Conservation (phyloP, 345 rosid genomes). For the Kernera saxatilis region DNA sequence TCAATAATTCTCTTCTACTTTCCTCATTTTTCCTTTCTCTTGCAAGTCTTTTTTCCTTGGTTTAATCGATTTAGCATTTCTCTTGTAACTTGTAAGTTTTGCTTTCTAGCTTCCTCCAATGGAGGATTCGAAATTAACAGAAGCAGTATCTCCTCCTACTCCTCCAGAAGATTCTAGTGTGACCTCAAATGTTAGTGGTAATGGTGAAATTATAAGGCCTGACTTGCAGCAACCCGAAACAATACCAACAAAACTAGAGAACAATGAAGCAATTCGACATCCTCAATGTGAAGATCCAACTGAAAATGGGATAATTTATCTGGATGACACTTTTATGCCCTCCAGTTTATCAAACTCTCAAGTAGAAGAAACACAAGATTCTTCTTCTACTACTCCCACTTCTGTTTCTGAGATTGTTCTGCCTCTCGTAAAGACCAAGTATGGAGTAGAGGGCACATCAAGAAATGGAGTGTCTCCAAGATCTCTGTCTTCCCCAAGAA, state of each 20-base stretch:
- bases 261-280: conserved; percentile 8
- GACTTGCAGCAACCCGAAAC: conserved; percentile 22
- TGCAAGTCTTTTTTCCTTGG: neutral
- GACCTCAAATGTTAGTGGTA: conserved; percentile 10
- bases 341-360: conserved; percentile 12
- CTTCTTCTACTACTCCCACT: neutral
- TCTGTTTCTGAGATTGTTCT: conserved; percentile 25
- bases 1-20: neutral
- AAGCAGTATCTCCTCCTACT: conserved; percentile 24
- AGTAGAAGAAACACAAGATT: conserved; percentile 10
- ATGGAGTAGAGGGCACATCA: conserved; percentile 23
- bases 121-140: conserved; percentile 42
- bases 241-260: neutral
- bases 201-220: conserved; percentile 5
- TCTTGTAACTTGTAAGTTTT: neutral
- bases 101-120: conserved; percentile 28
- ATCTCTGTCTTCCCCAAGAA: conserved; percentile 19
- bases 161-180: conserved; percentile 26
- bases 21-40: conserved; percentile 6
- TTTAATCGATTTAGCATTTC: neutral
- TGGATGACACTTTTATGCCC: conserved; percentile 28
- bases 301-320: conserved; percentile 17
- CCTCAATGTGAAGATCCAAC: conserved; percentile 1
- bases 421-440: conserved; percentile 33
- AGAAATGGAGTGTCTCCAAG: conserved; percentile 23